phyloP scores from a whole-genome alignment of 805 yeast genomes.

The Wickerhamomyces subpelliculosus region DNA sequence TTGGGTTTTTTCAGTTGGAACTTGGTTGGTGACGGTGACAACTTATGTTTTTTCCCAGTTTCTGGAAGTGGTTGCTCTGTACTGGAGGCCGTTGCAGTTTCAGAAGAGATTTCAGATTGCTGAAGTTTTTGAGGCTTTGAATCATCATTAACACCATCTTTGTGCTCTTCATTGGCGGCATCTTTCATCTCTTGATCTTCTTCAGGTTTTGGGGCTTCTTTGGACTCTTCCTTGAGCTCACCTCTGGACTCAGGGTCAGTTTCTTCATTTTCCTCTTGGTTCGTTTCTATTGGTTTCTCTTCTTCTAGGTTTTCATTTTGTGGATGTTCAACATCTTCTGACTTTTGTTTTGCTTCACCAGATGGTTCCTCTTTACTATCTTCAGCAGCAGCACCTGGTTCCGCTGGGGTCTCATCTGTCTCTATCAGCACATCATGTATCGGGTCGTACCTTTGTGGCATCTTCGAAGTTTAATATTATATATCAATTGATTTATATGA shows the following conservation, averaged over 20 bases:
- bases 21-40: not conserved
- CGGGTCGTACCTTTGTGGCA: not conserved
- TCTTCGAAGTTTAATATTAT: not conserved
- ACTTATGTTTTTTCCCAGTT: not conserved
- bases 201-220: too few relatives aligned
- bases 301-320: not conserved
- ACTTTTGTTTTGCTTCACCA: not conserved
- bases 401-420: not conserved
- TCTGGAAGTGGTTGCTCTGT: not conserved
- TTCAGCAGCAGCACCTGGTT: too few relatives aligned
- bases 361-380: not conserved
- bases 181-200: not conserved
- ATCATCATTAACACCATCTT: not conserved
- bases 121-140: too few relatives aligned
- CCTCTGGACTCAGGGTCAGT: not conserved
- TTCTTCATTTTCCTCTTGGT: not conserved
- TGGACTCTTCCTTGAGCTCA: too few relatives aligned
- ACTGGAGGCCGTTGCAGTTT: too few relatives aligned
- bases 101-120: too few relatives aligned
- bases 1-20: conserved; percentile 5
- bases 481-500: too few relatives aligned
- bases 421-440: not conserved
- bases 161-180: not conserved
- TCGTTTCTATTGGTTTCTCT: too few relatives aligned
- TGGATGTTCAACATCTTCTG: not conserved